Evolutionary conservation across 2,329 filamentous ascomycete genomes (phyloP), one percentile per base, ranked within the genome.

Genomic region (Beauveria sp.): DNA sequence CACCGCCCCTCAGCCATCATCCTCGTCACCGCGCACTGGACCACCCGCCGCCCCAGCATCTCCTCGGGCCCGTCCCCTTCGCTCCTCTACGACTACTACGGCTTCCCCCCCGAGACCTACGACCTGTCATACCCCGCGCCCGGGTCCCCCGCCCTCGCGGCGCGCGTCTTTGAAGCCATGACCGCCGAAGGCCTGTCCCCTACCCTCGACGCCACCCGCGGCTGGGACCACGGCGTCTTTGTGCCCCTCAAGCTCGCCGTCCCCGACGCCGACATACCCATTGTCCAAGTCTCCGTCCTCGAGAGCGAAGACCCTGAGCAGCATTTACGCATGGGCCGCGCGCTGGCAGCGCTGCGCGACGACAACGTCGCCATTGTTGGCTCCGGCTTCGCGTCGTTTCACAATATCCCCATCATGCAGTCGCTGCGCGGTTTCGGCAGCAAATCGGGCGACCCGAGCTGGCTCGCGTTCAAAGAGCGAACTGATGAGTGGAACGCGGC

Each of bases 181-280:
- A 71, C 73, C 18, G 71, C 70, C 2, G 75, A 76, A n/a, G 83
- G 83, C 0, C 69, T 85, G 0, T 65, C 70, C 16, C 71, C 76
- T 2, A 64, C 64, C 14, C 70, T 81, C 14, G 74, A 81, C 64
- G 65, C 60, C 16, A 57, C 70, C 62, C 75, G 79, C 46, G 74
- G 79, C 62, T 86, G 83, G 83, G 83, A 86, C 68, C 83, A 86
- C 68, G 83, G 83, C 72, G 82, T 86, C 62, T 86, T 85, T 69
- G 71, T 86, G 28, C 83, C 83, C 7, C 74, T 86, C 72, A 75
- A 79, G 51, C 80, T 86, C 49, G 78, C 82, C 66, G 71, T 80
- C 61, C 83, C 83, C 22, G 66, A 73, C 48, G 83, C 82, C 65
- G 72, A 77, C 62, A 69, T 83, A 2, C 83, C 83, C 53, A 75